Conservation (phyloP, 805 yeast genomes). For the Monosporozyma servazzii region DNA sequence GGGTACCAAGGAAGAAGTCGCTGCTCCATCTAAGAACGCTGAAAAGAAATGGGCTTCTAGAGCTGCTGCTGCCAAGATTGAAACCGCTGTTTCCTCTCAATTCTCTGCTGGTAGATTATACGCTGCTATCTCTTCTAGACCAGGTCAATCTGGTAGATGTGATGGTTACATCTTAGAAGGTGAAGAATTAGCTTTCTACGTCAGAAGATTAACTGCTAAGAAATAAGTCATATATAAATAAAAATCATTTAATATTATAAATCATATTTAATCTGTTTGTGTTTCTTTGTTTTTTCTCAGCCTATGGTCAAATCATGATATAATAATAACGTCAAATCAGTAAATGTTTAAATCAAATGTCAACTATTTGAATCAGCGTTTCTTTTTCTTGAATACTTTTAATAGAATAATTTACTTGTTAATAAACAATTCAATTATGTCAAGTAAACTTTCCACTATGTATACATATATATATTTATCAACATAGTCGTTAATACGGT, state of each 20-base stretch:
- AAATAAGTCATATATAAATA: conserved; percentile 50
- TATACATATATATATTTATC: too few species aligned
- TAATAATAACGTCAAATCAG: background rate
- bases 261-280: background rate
- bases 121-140: conserved; percentile 98
- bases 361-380: too few species aligned
- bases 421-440: too few species aligned
- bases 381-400: too few species aligned
- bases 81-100: conserved; percentile 87
- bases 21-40: conserved; percentile 63
- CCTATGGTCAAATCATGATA: background rate
- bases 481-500: too few species aligned
- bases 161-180: conserved; percentile 99
- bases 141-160: conserved; percentile 99
- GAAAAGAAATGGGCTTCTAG: conserved; percentile 92
- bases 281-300: background rate
- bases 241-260: background rate
- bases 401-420: too few species aligned
- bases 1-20: conserved; percentile 43
- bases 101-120: conserved; percentile 98
- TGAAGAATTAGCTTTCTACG: conserved; percentile 99
- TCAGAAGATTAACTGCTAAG: conserved; percentile 98
- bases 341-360: too few species aligned
- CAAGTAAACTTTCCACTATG: too few species aligned
- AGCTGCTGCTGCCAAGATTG: conserved; percentile 76